These are phyloP conservation scores for Mortierella sp. DNA, from an alignment of 371 early-diverging fungal species.

Conservation along the genomic window DNA sequence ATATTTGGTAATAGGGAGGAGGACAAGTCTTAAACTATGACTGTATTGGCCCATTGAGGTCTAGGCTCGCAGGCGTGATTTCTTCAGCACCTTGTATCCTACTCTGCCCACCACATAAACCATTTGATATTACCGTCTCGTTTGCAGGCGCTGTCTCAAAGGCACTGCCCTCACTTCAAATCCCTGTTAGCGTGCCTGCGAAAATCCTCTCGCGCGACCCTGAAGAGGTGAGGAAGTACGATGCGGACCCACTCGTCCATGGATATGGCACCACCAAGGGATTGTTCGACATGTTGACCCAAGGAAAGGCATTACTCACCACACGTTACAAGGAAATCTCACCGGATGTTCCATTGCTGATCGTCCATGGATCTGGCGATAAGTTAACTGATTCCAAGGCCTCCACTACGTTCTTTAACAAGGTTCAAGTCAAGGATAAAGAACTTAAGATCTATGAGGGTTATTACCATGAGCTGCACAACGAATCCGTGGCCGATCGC, in stretches of 20 bases:
- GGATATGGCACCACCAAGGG: constrained; percentile 40
- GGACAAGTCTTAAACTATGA: constrained; percentile 67
- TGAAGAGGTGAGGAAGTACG: constrained; percentile 61
- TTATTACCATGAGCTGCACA: constrained; percentile 70
- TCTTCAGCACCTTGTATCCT: constrained; percentile 57
- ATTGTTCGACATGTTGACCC: constrained; percentile 49
- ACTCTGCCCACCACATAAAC: constrained; percentile 20
- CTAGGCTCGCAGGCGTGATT: constrained; percentile 65
- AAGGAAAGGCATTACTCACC: constrained; percentile 39
- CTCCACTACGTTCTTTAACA: constrained; percentile 59
- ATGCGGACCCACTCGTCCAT: constrained; percentile 69
- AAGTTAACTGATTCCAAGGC: constrained; percentile 59
- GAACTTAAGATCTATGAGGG: constrained; percentile 62
- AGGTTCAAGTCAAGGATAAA: constrained; percentile 59
- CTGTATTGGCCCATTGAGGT: constrained; percentile 52
- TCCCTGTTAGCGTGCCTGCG: constrained; percentile 58
- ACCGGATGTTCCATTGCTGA: constrained; percentile 35
- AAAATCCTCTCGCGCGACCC: constrained; percentile 62
- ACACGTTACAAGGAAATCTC: constrained; percentile 34
- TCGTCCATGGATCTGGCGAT: constrained; percentile 61
- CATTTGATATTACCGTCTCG: constrained; percentile 20
- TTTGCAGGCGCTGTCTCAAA: constrained; percentile 48
- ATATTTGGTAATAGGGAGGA: constrained; percentile 64
- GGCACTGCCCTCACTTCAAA: constrained; percentile 63
- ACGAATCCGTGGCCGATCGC: constrained; percentile 58